Evolutionary conservation across 352 stramenopile species (phyloP), one percentile per base, ranked within the genome.

Genomic region (Phytophthora lateralis): DNA sequence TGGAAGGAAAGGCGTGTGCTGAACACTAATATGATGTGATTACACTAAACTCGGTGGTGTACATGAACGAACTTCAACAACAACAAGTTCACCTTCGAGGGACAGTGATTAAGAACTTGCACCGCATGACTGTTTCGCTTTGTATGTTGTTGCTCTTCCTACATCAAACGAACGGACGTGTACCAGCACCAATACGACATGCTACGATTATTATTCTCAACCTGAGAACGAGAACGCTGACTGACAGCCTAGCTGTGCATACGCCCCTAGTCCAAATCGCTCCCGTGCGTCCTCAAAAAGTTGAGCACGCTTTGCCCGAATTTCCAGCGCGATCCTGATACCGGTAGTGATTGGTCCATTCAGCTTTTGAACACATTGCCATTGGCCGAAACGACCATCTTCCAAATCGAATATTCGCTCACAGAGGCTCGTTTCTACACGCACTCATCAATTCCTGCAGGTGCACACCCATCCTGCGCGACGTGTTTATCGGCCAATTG

Each of bases 401-500:
- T 7, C 14, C 39, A 45, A 45, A 45, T 42, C 35, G 15, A 2
- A 42, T 42, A 42, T 5, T 38, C 14, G 11, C 32, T 17, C 32
- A n/a, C 32, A 38, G 0, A 10, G 37, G 0, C 14, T 15, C 37
- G n/a, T 18, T 20, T 42, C 15, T 42, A 38, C 14, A 1, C 37
- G 8, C 4, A 6, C 0, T 30, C 12, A 45, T 45, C 14, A 18
- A 26, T 45, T 26, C 39, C 18, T 15, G 9, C 37, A 43, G 37
- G 37, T 43, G 2, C 18, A 61, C 42, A 61, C 43, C 24, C 49
- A 15, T 43, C 53, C 24, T 10, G 42, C 18, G 41, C 38, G 26
- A 63, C 55, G 55, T 55, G 35, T 46, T 51, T 55, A 27, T 20
- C 18, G 43, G 15, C 57, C 43, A 66, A 61, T 62, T 66, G 59